Conservation (phyloP, 1,139 yeast genomes). For the Debaryomyces subglobosus region DNA sequence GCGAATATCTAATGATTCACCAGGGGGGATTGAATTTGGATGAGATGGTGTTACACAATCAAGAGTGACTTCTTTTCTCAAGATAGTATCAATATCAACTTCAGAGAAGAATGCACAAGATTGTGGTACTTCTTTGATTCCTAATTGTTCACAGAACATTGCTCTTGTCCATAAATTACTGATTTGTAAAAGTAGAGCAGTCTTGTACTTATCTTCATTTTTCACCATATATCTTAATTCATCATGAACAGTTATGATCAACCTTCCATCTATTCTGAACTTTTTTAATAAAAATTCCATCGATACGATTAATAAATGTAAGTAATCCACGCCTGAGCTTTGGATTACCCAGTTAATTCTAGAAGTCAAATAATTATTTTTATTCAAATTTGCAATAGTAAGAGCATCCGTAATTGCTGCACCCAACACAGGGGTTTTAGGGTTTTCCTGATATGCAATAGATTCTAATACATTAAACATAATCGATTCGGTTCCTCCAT, state of each 20-base stretch:
- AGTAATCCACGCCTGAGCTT: slow-evolving; percentile 95
- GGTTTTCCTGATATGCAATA: slow-evolving; percentile 82
- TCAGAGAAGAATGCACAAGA: slow-evolving; percentile 95
- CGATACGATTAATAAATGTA: slow-evolving; percentile 80
- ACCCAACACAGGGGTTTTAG: slow-evolving; percentile 89
- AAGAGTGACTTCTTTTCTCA: slow-evolving; percentile 86
- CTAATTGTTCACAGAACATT: slow-evolving; percentile 91
- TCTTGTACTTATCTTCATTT: slow-evolving; percentile 71
- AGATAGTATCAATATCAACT: slow-evolving; percentile 84
- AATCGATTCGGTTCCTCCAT: slow-evolving; percentile 93
- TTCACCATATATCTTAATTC: slow-evolving; percentile 83
- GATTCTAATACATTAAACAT: slow-evolving; percentile 87
- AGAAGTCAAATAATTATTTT: slow-evolving; percentile 77
- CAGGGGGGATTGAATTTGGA: slow-evolving; percentile 70
- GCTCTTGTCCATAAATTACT: slow-evolving; percentile 96
- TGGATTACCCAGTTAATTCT: slow-evolving; percentile 98
- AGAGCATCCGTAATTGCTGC: slow-evolving; percentile 92
- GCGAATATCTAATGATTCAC: slow-evolving; percentile 71
- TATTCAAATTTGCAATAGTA: slow-evolving; percentile 62
- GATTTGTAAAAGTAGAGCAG: slow-evolving; percentile 83
- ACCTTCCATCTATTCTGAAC: slow-evolving; percentile 74
- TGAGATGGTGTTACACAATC: slow-evolving; percentile 93
- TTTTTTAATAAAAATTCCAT: slow-evolving; percentile 80
- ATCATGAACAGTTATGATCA: slow-evolving; percentile 91
- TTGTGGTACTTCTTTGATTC: slow-evolving; percentile 88